Percentiles rank a stretch among this genome's conserved stretches.
Conservation (phyloP, 2,329 filamentous ascomycete species). For the Emmonsiellopsis sp. region DNA sequence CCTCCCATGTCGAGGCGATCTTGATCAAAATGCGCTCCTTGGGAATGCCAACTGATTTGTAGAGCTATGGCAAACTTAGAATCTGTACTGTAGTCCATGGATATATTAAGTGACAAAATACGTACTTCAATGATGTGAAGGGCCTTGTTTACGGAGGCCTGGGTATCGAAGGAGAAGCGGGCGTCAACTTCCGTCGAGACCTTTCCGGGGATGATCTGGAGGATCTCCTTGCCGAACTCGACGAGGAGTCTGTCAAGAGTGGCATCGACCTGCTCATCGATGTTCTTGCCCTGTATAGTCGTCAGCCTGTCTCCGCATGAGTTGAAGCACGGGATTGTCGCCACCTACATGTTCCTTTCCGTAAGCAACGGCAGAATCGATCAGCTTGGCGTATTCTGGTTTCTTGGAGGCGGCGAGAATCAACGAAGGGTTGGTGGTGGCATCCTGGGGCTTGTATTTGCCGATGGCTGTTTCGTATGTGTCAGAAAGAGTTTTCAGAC, state of each 20-base stretch:
- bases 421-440: slow-evolving; percentile 97
- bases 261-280: slow-evolving; percentile 78
- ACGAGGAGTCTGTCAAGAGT: slow-evolving; percentile 91
- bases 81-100: neutral
- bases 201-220: slow-evolving; percentile 94
- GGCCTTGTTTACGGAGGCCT: slow-evolving; percentile 89
- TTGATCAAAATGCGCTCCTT: slow-evolving; percentile 98
- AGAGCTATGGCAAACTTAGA: slow-evolving; percentile 56
- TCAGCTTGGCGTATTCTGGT: slow-evolving; percentile 86
- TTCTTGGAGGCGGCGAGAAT: slow-evolving; percentile 99
- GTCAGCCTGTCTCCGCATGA: neutral
- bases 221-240: slow-evolving; percentile 96
- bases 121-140: slow-evolving; percentile 90
- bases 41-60: slow-evolving; percentile 81
- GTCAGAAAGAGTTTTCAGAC: slow-evolving; percentile 17
- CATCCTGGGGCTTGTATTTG: slow-evolving; percentile 99
- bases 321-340: neutral
- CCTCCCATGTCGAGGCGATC: slow-evolving; percentile 98
- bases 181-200: slow-evolving; percentile 99
- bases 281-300: slow-evolving; percentile 41
- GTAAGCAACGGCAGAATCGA: slow-evolving; percentile 74
- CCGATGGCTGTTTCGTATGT: slow-evolving; percentile 62
- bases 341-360: slow-evolving; percentile 64
- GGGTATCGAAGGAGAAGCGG: slow-evolving; percentile 86
- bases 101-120: slow-evolving; percentile 11